Base-by-base conservation (phyloP, 2,329 filamentous ascomycete species). In the Juglanconis juglandina region DNA sequence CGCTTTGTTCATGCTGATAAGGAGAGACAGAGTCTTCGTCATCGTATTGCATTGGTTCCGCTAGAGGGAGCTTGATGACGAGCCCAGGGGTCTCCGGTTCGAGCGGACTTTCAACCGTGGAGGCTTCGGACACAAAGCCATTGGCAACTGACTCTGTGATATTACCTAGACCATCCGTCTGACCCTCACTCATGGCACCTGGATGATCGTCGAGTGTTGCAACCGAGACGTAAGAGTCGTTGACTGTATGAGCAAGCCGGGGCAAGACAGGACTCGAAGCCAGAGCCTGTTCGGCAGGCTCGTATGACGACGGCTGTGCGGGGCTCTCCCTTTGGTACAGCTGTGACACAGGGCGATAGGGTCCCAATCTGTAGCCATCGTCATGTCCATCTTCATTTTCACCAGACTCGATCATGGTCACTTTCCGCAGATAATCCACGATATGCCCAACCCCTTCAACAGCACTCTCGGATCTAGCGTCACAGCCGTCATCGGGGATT, bases 391-490 rank as follows among this genome's bases (percentile, higher is more conserved):
- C 35, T 6, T n/a, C n/a, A 14, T 24, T 37, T 3, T 33, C 37
- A 13, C 9, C 13, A 39, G 33, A 44, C 4, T 58, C 47, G 17
- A 33, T 58, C 24, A 47, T 44, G 47, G 52, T 56, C 30, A 52
- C 34, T 51, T n/a, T 50, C 34, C 53, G 58, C 13, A 61, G 48
- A 24, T 58, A 63, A 6, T 53, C 54, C 32, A 61, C 47, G 4
- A 61, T 46, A 33, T 49, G 42, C 3, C 58, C 49, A 5, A 48
- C 54, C 11, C 33, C 58, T 37, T 61, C 51, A 24, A 50, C 58
- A 47, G 50, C 24, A 32, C 39, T 49, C 8, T 55, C 58, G 3
- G 48, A n/a, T 32, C 24, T 32, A 35, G 37, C 24, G 35, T 52
- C 47, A 9, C 39, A 54, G 47, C 41, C 39, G n/a, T 49, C 24